Conservation (phyloP, 208 protist genomes). For the Trypanosoma melophagium region DNA sequence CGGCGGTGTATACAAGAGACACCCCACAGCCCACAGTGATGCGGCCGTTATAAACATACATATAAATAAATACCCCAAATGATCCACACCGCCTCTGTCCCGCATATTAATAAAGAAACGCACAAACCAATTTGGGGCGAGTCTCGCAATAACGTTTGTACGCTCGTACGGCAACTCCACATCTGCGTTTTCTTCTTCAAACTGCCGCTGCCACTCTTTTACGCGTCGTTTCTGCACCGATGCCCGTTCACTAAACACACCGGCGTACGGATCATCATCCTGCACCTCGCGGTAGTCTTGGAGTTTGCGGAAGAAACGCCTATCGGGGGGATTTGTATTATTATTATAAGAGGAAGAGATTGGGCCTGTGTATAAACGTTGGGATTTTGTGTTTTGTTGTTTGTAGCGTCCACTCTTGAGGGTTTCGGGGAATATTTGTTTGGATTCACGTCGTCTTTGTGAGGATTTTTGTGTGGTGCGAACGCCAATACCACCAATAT, state of each 20-base stretch:
- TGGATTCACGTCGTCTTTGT: constrained; percentile 43
- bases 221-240: constrained; percentile 57
- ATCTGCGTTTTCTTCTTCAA: constrained; percentile 81
- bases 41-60: constrained; percentile 27
- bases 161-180: constrained; percentile 85
- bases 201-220: constrained; percentile 85
- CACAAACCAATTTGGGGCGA: constrained; percentile 87
- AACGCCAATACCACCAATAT: no score
- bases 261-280: constrained; percentile 70
- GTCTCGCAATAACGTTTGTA: constrained; percentile 59
- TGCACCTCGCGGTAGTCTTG: constrained; percentile 77
- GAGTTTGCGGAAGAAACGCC: constrained; percentile 60
- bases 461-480: constrained; percentile 54
- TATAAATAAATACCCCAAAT: constrained; percentile 38
- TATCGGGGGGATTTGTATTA: constrained; percentile 33
- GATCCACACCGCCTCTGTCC: constrained; percentile 68
- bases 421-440: constrained; percentile 66
- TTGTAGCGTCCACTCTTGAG: constrained; percentile 75
- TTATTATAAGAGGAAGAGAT: constrained; percentile 21
- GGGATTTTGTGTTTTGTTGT: constrained; percentile 58
- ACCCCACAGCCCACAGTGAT: constrained; percentile 47
- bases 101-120: constrained; percentile 80
- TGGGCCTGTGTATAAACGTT: constrained; percentile 49
- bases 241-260: constrained; percentile 63
- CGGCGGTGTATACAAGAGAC: constrained; percentile 82